Base-by-base conservation (phyloP, 1,284 basidiomycete genomes). In the Cryptococcus floricola region DNA sequence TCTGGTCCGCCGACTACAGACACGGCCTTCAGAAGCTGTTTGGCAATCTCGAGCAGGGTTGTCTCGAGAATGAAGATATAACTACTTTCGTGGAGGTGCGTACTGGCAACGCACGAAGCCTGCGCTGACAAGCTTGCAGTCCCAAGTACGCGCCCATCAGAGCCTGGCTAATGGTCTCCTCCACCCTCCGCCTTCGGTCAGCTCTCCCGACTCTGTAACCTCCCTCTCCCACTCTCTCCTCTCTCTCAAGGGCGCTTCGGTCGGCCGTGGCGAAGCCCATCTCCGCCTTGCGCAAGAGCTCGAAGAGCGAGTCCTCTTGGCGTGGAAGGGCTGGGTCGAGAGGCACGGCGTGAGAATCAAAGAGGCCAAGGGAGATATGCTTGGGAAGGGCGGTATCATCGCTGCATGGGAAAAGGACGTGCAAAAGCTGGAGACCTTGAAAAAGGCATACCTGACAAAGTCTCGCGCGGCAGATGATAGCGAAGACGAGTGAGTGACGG, bases 1-100 rank as follows among this genome's bases (percentile, higher is more conserved):
- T 94, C 80, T 94, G 91, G 91, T 84, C 90, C 9, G 86, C 89
- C 71, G 89, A 92, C 78, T 91, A 91, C 71, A 81, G 89, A 41
- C 83, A 80, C 56, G 91, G 91, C 37, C 81, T 93, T 27, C 85
- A 92, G 62, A 83, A 87, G 19, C 76, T 92, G 23, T 90, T 85
- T 71, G 76, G 71, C 48, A 87, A 89, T 76, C 83, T 92, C 38
- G 86, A 91, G 67, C 86, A 89, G 68, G 69, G 68, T 65, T 65
- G 63, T 25, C 80, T 81, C 18, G 91, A 94, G 79, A 87, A 91
- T 77, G 82, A 85, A 59, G 87, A 93, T 72, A 84, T 93, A 44
- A 79, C 88, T 52, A 80, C 83, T 23, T 93, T 93, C 77, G 86
- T 95, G 56, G 81, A 85, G 74, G 91, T 90, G 70, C 58, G 84